Conservation (phyloP, 257 asterid genomes). For the Jacaranda mimosifolia region DNA sequence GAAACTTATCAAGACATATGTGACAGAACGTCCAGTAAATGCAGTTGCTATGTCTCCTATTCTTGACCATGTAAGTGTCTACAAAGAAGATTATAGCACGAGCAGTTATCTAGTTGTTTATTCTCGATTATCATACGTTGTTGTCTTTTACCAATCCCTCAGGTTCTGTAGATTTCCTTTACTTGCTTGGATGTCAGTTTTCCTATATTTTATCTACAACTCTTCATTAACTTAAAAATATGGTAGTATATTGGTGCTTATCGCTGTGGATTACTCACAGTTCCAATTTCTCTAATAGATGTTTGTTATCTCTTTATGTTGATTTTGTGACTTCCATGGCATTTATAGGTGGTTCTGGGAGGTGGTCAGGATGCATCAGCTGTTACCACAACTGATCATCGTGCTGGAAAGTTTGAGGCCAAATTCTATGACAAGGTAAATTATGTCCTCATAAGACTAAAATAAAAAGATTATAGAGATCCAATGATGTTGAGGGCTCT, state of each 20-base stretch:
- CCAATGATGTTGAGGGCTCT: not conserved
- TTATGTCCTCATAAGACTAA: not conserved
- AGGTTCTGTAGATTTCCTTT: not conserved
- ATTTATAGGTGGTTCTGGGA: constrained; percentile 82
- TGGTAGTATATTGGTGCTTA: not conserved
- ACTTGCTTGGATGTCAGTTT: not conserved
- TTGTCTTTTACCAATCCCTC: constrained; percentile 3
- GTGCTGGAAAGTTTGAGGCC: constrained; percentile 96
- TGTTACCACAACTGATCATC: constrained; percentile 91
- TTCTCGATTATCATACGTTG: not conserved
- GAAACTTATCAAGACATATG: constrained; percentile 81
- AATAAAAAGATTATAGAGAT: constrained; percentile 9
- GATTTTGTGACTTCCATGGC: constrained; percentile 32
- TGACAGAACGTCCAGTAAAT: constrained; percentile 81
- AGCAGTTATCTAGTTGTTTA: not conserved
- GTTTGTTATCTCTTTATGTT: not conserved
- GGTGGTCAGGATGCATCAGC: constrained; percentile 96
- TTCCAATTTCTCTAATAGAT: not conserved
- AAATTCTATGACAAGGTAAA: constrained; percentile 91
- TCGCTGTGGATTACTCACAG: not conserved
- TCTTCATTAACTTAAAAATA: not conserved
- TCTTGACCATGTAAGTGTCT: constrained; percentile 80
- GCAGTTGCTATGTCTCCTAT: constrained; percentile 96
- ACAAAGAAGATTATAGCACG: not conserved
- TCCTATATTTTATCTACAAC: not conserved